Evolutionary conservation across 1,284 basidiomycete species (phyloP), one percentile per base, ranked within the genome.

Genomic region (Coriolopsis trogii): DNA sequence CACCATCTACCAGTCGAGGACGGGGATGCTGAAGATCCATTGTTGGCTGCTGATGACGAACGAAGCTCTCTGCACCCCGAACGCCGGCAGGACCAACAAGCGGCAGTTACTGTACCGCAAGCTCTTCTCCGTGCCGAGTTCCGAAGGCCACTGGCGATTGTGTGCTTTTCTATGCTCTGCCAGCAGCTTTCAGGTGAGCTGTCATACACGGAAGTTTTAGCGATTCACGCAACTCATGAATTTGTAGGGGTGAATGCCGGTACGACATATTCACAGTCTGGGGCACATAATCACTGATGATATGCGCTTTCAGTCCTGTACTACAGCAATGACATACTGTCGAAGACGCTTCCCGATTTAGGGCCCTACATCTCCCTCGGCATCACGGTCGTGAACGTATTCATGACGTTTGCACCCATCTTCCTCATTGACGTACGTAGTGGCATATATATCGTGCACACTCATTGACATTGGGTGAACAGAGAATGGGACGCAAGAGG

Each of bases 271-370:
- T 1, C 12, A 29, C 12, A 4, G 25, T 15, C 9, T 16, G 12
- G 4, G 12, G 31, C 20, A 2, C 6, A 5, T 7, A 13, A 26
- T n/a, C 9, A n/a, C 9, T 29, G 18, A 26, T 21, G 42, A 34
- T 16, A 1, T 28, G 24, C 25, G 3, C 3, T 53, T 75, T 72
- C 74, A 73, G 93, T 95, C 24, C 73, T 95, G 43, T 95, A 93
- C 67, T 95, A 95, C 71, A 93, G 91, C 68, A 95, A 93, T 55
- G 82, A 87, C 33, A 93, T 96, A 46, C 78, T 96, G 13, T 81
- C 85, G 8, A 84, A 85, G 44, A 80, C 91, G 3, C 71, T 95
- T 42, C 91, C 93, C 8, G 80, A 87, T 10, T 69, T 86, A 13
- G 93, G 90, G 0, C 85, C 88, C 20, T 91, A 88, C 60, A 78